Evolutionary conservation across 106 monocot genomes (phyloP), one percentile per base, ranked within the genome.

Genomic region (Chionographis japonica): DNA sequence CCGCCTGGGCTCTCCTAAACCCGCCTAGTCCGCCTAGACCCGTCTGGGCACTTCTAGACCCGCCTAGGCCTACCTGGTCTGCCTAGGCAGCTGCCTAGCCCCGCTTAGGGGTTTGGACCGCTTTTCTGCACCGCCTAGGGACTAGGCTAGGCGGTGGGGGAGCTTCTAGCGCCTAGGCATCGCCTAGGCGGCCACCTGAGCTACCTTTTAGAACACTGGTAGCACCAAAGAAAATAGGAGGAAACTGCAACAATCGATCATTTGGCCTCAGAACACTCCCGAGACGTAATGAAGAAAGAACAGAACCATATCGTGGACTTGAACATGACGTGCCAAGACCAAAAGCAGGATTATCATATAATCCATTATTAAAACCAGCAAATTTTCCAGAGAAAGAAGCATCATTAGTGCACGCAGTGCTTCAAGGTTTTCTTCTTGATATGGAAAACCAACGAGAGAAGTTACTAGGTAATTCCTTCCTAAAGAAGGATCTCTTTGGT

Each of bases 341-440:
- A 68, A 58, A 77, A 72, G 58, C 66, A 77, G 74, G 38, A 63
- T 19, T 72, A 4, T 74, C 76, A 86, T 81, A 77, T 8, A 73
- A 68, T 43, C 75, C 85, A 57, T 74, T 75, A 64, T 81, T 77
- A 40, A 84, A 74, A 69, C 66, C 70, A 73, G 65, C 65, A 75
- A 79, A 73, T 75, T 82, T 87, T 46, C 69, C 77, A 57, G 78
- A 56, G 52, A 65, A 74, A 27, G 76, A 72, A 51, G 70, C 72
- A 5, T 65, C 83, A 76, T 80, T 12, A 85, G 85, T 4, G 81
- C 88, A 64, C 88, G 49, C 66, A 88, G 75, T 63, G 83, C 72
- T 58, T 55, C 72, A 69, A 85, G 51, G 68, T 81, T 90, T 71
- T 90, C 85, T 60, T 85, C 77, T 57, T 83, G 74, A 74, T 78